phyloP scores from a whole-genome alignment of 202 grass and related monocot genomes.

The Cymbopogon flexuosus region DNA sequence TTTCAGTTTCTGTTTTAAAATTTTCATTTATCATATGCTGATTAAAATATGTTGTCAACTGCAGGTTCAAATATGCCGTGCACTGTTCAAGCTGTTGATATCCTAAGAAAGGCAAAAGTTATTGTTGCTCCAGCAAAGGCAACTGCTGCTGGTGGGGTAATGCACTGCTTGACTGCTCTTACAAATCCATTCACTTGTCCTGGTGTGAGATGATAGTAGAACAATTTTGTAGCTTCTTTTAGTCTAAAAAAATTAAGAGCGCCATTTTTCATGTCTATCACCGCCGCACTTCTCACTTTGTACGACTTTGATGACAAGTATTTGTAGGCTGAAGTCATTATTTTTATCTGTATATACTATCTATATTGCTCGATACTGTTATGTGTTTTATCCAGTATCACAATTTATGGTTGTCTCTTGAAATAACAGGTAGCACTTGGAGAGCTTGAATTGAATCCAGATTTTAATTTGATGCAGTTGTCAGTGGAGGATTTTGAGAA shows the following conservation, averaged over 20 bases:
- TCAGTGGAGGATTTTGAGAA: slow-evolving; percentile 88
- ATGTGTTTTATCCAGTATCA: neutral
- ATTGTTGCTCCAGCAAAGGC: slow-evolving; percentile 93
- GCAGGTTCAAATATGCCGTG: slow-evolving; percentile 97
- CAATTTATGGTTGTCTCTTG: slow-evolving; percentile 8
- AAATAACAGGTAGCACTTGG: slow-evolving; percentile 81
- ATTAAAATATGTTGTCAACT: slow-evolving; percentile 10
- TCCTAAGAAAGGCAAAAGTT: slow-evolving; percentile 82
- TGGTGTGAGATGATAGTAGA: slow-evolving; percentile 4
- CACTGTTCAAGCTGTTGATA: slow-evolving; percentile 81
- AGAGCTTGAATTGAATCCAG: slow-evolving; percentile 90
- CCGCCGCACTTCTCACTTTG: neutral
- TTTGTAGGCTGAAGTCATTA: neutral
- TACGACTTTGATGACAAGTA: neutral
- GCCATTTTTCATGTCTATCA: neutral
- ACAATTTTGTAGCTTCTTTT: slow-evolving; percentile 15
- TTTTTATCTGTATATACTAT: neutral
- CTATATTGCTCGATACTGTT: neutral
- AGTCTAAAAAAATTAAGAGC: neutral
- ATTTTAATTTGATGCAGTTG: slow-evolving; percentile 91
- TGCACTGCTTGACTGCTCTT: slow-evolving; percentile 33
- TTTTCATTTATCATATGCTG: slow-evolving; percentile 14
- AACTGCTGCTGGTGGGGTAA: slow-evolving; percentile 98
- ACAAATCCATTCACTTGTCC: slow-evolving; percentile 22
- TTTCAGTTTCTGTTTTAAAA: neutral